Conservation (phyloP, 83 land plant species). For the Thuja plicata region DNA sequence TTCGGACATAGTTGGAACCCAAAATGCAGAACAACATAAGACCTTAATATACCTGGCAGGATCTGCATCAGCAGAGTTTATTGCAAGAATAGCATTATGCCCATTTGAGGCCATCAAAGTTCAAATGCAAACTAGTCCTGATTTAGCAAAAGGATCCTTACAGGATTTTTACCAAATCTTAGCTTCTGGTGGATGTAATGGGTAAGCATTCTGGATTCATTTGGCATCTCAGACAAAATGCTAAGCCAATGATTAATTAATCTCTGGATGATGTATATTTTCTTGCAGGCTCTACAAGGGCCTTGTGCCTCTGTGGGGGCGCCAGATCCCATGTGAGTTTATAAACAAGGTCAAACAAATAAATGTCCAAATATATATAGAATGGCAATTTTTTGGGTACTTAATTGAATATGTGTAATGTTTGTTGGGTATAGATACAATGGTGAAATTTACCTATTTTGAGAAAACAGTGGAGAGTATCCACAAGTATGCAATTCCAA, state of each 20-base stretch:
- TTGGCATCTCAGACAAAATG: no score
- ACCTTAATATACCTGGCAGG: constrained; percentile 46
- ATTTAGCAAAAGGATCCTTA: constrained; percentile 33
- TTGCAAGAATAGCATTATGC: constrained; percentile 46
- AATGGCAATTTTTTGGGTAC: neutral
- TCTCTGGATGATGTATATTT: neutral
- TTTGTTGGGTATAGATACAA: constrained; percentile 27
- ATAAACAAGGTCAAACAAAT: no score
- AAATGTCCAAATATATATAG: no score
- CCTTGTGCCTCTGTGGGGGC: constrained; percentile 45
- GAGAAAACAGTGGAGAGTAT: constrained; percentile 52
- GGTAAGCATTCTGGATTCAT: constrained; percentile 14
- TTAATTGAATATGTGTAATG: no score
- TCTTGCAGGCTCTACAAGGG: constrained; percentile 38
- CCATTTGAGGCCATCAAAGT: constrained; percentile 58
- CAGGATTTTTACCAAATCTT: constrained; percentile 38
- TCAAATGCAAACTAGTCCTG: constrained; percentile 45
- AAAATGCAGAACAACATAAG: constrained; percentile 22
- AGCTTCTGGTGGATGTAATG: constrained; percentile 27
- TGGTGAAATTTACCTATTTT: constrained; percentile 58
- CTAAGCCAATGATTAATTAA: no score
- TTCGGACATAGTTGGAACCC: constrained; percentile 26
- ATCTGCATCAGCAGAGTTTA: constrained; percentile 53
- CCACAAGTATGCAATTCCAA: constrained; percentile 41
- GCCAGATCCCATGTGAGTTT: constrained; percentile 51